Evolutionary conservation across 495 filamentous ascomycete species (phyloP).

Genomic region (Penicillium chermesinum): DNA sequence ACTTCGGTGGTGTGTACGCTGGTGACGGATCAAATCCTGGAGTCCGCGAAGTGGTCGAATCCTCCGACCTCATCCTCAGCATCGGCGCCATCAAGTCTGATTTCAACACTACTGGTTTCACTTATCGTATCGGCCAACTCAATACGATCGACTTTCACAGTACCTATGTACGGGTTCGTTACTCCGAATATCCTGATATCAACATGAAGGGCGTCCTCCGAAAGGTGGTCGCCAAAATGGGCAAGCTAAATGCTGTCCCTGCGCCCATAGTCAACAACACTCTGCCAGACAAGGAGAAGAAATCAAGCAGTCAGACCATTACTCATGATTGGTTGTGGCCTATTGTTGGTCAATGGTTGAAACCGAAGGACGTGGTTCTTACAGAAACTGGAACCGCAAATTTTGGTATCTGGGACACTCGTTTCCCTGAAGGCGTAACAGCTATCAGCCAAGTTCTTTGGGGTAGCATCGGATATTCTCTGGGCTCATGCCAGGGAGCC

Average conservation of each 20-base stretch:
- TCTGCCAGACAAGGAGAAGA: constrained; percentile 49
- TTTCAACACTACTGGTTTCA: constrained; percentile 89
- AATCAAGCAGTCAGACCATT: constrained; percentile 51
- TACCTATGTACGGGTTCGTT: constrained; percentile 66
- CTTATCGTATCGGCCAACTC: constrained; percentile 74
- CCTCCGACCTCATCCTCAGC: constrained; percentile 74
- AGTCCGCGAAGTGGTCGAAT: constrained; percentile 69
- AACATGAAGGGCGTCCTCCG: constrained; percentile 82
- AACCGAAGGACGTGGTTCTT: constrained; percentile 71
- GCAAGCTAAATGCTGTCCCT: constrained; percentile 48
- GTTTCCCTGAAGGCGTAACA: constrained; percentile 69
- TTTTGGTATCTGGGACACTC: constrained; percentile 86
- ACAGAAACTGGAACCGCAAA: constrained; percentile 88
- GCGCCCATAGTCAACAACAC: constrained; percentile 46
- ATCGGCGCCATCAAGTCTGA: constrained; percentile 83
- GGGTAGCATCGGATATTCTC: constrained; percentile 82
- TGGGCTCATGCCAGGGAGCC: constrained; percentile 73
- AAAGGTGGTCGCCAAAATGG: constrained; percentile 60
- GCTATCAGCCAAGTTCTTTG: constrained; percentile 82
- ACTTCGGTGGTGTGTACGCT: constrained; percentile 83
- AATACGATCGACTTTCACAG: constrained; percentile 88
- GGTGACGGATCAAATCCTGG: constrained; percentile 69
- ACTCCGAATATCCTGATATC: constrained; percentile 77
- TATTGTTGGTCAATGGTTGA: constrained; percentile 68
- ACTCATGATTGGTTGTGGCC: constrained; percentile 89